A percentile compares a stretch with the other conserved stretches of the same genome.
Conservation (phyloP, 2,329 filamentous ascomycete species). For the Macrophomina tecta region DNA sequence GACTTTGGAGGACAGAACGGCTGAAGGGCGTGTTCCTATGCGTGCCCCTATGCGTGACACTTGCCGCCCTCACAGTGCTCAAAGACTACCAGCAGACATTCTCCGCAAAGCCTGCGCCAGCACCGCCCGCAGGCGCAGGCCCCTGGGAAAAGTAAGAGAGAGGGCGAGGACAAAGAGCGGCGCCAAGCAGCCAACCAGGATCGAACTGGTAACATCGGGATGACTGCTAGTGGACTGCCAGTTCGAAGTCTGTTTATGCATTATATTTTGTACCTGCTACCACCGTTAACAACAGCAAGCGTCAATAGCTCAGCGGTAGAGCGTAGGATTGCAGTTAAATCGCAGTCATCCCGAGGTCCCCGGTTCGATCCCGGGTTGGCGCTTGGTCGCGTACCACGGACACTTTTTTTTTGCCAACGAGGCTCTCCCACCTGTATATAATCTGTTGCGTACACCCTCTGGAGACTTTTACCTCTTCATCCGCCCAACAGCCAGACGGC, state of each 20-base stretch:
- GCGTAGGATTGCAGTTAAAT: not conserved
- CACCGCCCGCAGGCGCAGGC: not conserved
- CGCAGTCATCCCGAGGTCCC: not conserved
- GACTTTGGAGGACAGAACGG: too few relatives aligned
- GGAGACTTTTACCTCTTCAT: too few relatives aligned
- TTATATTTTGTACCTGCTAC: too few relatives aligned
- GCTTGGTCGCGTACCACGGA: not conserved
- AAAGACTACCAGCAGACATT: too few relatives aligned
- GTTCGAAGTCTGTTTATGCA: not conserved
- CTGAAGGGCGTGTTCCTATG: too few relatives aligned
- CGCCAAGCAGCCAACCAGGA: not conserved
- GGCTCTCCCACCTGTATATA: not conserved
- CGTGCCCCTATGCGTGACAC: too few relatives aligned
- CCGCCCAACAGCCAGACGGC: too few relatives aligned
- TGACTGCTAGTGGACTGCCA: not conserved
- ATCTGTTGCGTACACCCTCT: too few relatives aligned
- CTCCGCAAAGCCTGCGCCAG: not conserved
- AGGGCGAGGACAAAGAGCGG: not conserved
- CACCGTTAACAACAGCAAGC: not conserved
- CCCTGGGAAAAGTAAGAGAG: not conserved
- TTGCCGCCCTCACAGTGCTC: too few relatives aligned
- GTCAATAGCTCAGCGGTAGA: not conserved
- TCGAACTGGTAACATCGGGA: slow-evolving; percentile 17
- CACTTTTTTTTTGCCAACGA: not conserved
- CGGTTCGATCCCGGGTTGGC: not conserved